Base-by-base conservation (phyloP, 2,329 filamentous ascomycete species). In the Venturia nashicola region DNA sequence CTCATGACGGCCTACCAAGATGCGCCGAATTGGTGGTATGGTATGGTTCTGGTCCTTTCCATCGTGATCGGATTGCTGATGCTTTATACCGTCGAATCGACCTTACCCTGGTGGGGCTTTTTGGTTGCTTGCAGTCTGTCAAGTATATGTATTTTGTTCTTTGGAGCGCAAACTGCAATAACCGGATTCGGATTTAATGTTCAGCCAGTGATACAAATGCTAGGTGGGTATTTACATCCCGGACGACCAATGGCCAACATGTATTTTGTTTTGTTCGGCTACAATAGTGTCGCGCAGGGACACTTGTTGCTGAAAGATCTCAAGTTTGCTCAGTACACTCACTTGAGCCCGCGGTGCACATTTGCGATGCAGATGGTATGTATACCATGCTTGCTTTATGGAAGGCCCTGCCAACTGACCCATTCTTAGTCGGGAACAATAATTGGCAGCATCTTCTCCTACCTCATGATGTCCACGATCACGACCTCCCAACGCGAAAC, bases 381-480 rank as follows among this genome's bases (percentile, higher is more conserved):
- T 44, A 6, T 11, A n/a, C 12, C 20, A 5, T 14, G 5, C 57
- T 12, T 59, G 23, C 7, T 7, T 39, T 3, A 34, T 34, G 34
- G 12, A 14, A 14, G 40, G 2, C 12, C 40, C 40, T 42, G 3
- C 3, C 34, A 18, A 18, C 55, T 59, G 27, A 59, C 39, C 18
- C 11, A 20, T 5, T 12, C n/a, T 3, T 14, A 42, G 59, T 43
- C 59, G 7, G 76, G 76, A 1, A 44, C 20, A 5, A 59, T 76
- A 1, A 66, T 77, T 40, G 76, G 76, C 1, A 73, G 74, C 6
- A 67, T 76, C 14, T 67, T 79, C 34, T 77, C 79, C 67, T 79
- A 76, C 62, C 70, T 75, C 36, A 75, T 79, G 68, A 79, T 79
- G 76, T 72, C 72, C 65, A 75, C 71, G 40, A 78, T 79, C 63